Percentiles rank a stretch among this genome's conserved stretches.
phyloP scores from a whole-genome alignment of 179 eudicot genomes.

The Silene vulgaris region DNA sequence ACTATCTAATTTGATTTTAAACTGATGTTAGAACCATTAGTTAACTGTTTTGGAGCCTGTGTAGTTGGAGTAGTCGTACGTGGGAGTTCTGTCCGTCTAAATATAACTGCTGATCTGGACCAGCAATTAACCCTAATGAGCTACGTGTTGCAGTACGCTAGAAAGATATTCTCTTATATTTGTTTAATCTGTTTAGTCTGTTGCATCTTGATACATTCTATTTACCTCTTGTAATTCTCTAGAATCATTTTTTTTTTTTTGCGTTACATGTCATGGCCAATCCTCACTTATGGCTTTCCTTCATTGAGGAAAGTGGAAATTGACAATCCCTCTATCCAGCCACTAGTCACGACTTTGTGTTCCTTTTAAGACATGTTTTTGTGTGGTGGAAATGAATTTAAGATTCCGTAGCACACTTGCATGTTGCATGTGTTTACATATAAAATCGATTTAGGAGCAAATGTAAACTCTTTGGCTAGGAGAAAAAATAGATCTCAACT shows the following conservation, averaged over 20 bases:
- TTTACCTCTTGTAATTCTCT: background rate
- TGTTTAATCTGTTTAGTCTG: too few relatives aligned
- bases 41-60: too few relatives aligned
- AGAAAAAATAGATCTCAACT: background rate
- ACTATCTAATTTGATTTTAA: too few relatives aligned
- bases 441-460: background rate
- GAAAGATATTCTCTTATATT: too few relatives aligned
- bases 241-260: too few relatives aligned
- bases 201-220: too few relatives aligned
- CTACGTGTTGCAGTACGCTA: too few relatives aligned
- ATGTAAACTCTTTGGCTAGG: background rate
- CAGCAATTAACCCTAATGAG: too few relatives aligned
- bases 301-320: background rate
- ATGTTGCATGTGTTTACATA: background rate
- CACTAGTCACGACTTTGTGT: background rate
- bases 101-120: too few relatives aligned
- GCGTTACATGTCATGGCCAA: background rate
- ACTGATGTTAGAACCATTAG: too few relatives aligned
- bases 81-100: too few relatives aligned
- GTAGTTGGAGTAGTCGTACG: too few relatives aligned
- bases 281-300: background rate
- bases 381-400: background rate
- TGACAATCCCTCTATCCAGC: background rate
- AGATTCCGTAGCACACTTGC: background rate
- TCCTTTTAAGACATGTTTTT: background rate